Evolutionary conservation across 257 asterid species (phyloP).

Genomic region (Nicotiana noctiflora): DNA sequence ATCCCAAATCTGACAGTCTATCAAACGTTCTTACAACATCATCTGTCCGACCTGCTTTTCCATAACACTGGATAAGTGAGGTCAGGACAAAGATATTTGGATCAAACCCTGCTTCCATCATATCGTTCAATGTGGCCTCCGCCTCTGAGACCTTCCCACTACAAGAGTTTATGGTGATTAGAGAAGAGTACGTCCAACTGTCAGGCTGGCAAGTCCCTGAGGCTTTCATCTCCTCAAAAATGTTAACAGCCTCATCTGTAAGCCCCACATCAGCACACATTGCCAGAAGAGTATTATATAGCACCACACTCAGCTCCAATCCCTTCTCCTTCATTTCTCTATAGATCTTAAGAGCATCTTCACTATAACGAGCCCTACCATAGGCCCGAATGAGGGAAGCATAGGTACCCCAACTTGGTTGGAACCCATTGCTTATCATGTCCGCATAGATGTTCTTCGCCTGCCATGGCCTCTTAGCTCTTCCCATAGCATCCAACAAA

Average conservation of each 20-base stretch:
- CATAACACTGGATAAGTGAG: conserved; percentile 85
- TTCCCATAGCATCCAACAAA: conserved; percentile 91
- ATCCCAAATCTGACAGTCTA: conserved; percentile 38
- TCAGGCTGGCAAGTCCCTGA: conserved; percentile 57
- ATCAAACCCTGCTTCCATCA: conserved; percentile 74
- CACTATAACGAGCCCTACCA: conserved; percentile 65
- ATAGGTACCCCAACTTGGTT: conserved; percentile 71
- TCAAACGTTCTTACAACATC: conserved; percentile 73
- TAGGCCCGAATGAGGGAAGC: conserved; percentile 73
- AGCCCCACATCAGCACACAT: conserved; percentile 79
- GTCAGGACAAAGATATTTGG: conserved; percentile 68
- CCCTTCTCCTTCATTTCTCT: conserved; percentile 85
- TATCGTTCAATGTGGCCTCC: conserved; percentile 56
- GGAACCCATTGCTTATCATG: conserved; percentile 49
- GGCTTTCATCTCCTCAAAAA: conserved; percentile 67
- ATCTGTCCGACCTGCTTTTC: conserved; percentile 67
- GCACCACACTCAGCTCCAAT: conserved; percentile 46
- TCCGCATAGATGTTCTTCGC: conserved; percentile 63
- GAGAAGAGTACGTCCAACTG: conserved; percentile 69
- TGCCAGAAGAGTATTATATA: conserved; percentile 72
- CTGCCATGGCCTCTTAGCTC: conserved; percentile 96
- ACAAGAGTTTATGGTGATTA: conserved; percentile 70
- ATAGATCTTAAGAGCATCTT: conserved; percentile 64
- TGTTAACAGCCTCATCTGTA: conserved; percentile 64
- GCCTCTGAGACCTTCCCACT: conserved; percentile 78